phyloP scores from a whole-genome alignment of 2,329 filamentous ascomycete species.

The Cladosporium cucumerinum region DNA sequence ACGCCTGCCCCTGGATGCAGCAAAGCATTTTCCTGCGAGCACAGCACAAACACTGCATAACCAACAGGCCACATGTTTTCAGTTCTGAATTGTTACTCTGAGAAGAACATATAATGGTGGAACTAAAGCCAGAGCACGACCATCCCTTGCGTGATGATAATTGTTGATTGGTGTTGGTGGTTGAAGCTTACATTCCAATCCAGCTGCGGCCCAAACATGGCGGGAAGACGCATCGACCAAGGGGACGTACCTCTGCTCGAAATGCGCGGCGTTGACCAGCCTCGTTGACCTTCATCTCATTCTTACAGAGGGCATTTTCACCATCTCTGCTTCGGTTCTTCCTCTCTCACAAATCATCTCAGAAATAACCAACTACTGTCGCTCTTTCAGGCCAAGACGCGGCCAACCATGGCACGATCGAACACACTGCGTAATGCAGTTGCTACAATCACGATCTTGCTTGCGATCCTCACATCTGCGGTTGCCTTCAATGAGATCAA shows the following conservation, averaged over 20 bases:
- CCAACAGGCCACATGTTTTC: not conserved
- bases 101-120: not conserved
- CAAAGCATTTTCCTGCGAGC: not conserved
- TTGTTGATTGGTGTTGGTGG: not conserved
- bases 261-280: not conserved
- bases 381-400: not conserved
- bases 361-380: not conserved
- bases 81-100: not conserved
- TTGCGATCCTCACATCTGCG: not conserved
- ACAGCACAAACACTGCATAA: not conserved
- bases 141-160: not conserved
- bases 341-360: not conserved
- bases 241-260: not conserved
- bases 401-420: conserved; percentile 7
- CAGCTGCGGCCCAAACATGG: conserved; percentile 9
- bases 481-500: conserved; percentile 1
- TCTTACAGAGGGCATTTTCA: not conserved
- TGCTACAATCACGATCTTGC: not conserved
- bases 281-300: not conserved
- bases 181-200: conserved; percentile 10
- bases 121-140: not conserved
- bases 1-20: not conserved
- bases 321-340: not conserved
- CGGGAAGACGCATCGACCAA: conserved; percentile 8
- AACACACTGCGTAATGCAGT: not conserved